A percentile compares a stretch with the other conserved stretches of the same genome.
phyloP scores from a whole-genome alignment of 169 alveolate genomes.

The Amoebophrya sp. region DNA sequence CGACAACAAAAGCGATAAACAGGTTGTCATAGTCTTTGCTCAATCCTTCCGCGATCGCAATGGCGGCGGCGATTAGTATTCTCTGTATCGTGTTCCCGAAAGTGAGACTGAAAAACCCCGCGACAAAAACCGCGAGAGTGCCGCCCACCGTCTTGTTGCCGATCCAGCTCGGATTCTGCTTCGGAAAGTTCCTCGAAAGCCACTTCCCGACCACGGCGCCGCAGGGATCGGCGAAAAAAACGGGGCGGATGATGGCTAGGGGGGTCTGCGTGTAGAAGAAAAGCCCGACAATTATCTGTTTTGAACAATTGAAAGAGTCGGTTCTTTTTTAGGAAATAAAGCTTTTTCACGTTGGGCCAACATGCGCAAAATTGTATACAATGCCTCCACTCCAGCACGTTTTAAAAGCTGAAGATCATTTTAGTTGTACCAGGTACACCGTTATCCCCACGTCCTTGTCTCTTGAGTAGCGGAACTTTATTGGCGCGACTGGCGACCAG shows the following conservation, averaged over 20 bases:
- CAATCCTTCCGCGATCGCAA: neutral
- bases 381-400: too few relatives aligned
- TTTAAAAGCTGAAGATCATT: too few relatives aligned
- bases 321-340: too few relatives aligned
- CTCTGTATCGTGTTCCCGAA: neutral
- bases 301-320: too few relatives aligned
- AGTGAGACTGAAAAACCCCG: neutral
- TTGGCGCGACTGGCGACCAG: neutral
- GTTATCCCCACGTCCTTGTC: neutral
- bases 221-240: slow-evolving; percentile 13
- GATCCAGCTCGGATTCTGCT: neutral
- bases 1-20: neutral
- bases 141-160: neutral
- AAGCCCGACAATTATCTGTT: neutral
- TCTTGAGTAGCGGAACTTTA: neutral
- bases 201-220: slow-evolving; percentile 22
- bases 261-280: neutral
- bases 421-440: neutral
- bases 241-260: neutral
- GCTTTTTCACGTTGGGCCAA: too few relatives aligned
- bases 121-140: neutral
- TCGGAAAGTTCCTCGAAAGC: neutral
- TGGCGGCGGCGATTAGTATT: neutral
- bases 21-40: neutral
- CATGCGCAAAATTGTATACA: too few relatives aligned